Conservation (phyloP, 1,139 yeast genomes). For the Blastobotrys buckinghamii region DNA sequence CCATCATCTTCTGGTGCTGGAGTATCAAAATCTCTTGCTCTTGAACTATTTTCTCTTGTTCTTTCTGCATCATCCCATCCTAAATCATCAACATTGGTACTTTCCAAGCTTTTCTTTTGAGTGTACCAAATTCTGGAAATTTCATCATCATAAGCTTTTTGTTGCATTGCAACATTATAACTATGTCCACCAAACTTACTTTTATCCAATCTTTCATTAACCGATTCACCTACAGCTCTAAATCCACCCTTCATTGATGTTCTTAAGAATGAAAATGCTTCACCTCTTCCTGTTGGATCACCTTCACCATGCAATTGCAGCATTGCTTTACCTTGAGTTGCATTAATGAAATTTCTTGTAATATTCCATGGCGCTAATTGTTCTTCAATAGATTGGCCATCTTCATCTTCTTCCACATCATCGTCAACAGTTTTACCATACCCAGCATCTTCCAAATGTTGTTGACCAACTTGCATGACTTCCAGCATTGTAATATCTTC, state of each 20-base stretch:
- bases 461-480: slow-evolving; percentile 92
- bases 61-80: slow-evolving; percentile 37
- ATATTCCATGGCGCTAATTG: slow-evolving; percentile 93
- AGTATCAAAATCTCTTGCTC: slow-evolving; percentile 14
- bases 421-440: slow-evolving; percentile 45
- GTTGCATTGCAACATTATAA: slow-evolving; percentile 80
- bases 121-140: slow-evolving; percentile 86
- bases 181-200: slow-evolving; percentile 58
- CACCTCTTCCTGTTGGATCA: slow-evolving; percentile 90
- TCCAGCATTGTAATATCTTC: slow-evolving; percentile 87
- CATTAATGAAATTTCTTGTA: slow-evolving; percentile 81
- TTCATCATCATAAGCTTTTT: slow-evolving; percentile 87
- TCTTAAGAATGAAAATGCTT: slow-evolving; percentile 81
- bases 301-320: slow-evolving; percentile 95
- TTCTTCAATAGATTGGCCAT: slow-evolving; percentile 60
- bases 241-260: slow-evolving; percentile 97
- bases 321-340: slow-evolving; percentile 97
- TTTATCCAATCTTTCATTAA: slow-evolving; percentile 38
- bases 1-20: slow-evolving; percentile 30
- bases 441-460: slow-evolving; percentile 66
- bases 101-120: slow-evolving; percentile 62
- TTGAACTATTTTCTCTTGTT: slow-evolving; percentile 34
- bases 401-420: slow-evolving; percentile 36
- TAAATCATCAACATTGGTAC: slow-evolving; percentile 29
- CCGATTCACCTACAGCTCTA: slow-evolving; percentile 51